A percentile compares a stretch with the other conserved stretches of the same genome.
Conservation (phyloP, 192 early-diverging fungal genomes). For the Jimgerdemannia flammicorona region DNA sequence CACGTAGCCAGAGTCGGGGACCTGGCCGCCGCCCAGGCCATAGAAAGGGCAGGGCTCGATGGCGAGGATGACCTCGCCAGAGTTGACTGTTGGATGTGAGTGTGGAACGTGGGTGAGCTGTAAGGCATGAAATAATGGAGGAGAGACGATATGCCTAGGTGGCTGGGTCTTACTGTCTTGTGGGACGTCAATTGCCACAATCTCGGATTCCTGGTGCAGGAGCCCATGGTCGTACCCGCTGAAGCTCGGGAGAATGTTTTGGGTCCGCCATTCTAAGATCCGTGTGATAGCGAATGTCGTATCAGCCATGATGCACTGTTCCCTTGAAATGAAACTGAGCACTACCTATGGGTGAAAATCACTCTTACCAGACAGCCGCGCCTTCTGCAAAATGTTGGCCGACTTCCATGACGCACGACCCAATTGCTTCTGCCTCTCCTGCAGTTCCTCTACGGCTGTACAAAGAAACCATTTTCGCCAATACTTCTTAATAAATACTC, state of each 20-base stretch:
- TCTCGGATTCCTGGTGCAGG: slow-evolving; percentile 34
- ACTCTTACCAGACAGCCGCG: slow-evolving; percentile 20
- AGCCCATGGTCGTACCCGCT: slow-evolving; percentile 45
- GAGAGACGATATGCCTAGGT: background rate
- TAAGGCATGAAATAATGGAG: background rate
- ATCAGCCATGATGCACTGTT: background rate
- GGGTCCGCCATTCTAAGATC: slow-evolving; percentile 25
- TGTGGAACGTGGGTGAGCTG: slow-evolving; percentile 11
- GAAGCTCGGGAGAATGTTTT: slow-evolving; percentile 35
- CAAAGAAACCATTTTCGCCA: background rate
- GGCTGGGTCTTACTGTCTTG: background rate
- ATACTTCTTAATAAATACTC: background rate
- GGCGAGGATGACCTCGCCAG: slow-evolving; percentile 37
- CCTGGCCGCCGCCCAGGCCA: slow-evolving; percentile 56
- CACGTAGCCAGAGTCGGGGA: slow-evolving; percentile 40
- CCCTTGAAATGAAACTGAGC: background rate
- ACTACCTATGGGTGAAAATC: too few relatives aligned
- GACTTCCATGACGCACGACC: slow-evolving; percentile 47
- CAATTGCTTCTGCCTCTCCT: slow-evolving; percentile 37
- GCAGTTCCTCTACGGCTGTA: slow-evolving; percentile 38
- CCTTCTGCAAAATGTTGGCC: slow-evolving; percentile 15
- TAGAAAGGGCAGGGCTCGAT: slow-evolving; percentile 61
- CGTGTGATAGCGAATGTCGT: background rate
- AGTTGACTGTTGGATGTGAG: slow-evolving; percentile 18
- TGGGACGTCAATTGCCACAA: slow-evolving; percentile 23